Percentiles rank a stretch among this genome's conserved stretches.
These are phyloP conservation scores for Magnaporthiopsis poae DNA, from an alignment of 2,329 filamentous ascomycete genomes.

Conservation along the genomic window DNA sequence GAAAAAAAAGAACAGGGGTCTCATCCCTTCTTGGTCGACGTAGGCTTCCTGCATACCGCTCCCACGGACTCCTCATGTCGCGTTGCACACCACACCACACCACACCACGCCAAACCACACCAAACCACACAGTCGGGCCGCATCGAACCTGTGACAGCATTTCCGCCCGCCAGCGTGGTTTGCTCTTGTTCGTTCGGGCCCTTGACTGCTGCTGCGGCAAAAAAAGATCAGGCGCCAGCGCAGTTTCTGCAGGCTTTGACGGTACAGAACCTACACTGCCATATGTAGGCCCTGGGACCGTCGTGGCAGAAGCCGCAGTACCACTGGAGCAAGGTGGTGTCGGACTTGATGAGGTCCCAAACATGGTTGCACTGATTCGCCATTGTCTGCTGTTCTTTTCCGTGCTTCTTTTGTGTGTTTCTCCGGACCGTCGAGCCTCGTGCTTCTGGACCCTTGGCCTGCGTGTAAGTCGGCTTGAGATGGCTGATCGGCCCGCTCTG, in stretches of 20 bases:
- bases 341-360: neutral
- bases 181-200: no score
- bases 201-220: no score
- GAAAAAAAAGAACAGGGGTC: no score
- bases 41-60: neutral
- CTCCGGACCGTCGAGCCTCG: neutral
- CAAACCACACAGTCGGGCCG: neutral
- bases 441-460: neutral
- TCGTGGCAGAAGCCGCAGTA: neutral
- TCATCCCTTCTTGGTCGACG: neutral
- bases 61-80: no score
- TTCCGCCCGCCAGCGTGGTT: neutral
- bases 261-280: neutral
- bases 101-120: no score
- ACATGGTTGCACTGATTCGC: neutral
- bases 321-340: neutral
- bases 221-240: neutral
- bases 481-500: neutral
- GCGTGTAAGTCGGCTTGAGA: neutral
- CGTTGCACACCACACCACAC: no score
- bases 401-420: neutral
- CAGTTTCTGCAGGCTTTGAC: neutral
- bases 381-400: neutral
- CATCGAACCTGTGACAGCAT: no score
- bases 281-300: neutral